Evolutionary conservation across 1,284 basidiomycete genomes (phyloP).

Genomic region (Sutorius eximius): DNA sequence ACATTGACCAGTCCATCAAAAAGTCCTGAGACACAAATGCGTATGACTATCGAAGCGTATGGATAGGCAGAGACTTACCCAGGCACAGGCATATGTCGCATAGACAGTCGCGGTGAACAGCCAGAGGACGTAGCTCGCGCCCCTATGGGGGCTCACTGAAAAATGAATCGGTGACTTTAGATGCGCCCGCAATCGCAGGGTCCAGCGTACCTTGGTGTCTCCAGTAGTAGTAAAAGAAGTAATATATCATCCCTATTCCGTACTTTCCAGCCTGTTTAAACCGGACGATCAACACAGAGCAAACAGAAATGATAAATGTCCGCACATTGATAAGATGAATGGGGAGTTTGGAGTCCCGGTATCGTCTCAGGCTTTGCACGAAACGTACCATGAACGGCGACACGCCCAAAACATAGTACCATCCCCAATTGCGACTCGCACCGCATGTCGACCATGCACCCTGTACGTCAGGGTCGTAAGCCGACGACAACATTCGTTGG

Average conservation of each 20-base stretch:
- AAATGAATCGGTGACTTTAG: neutral
- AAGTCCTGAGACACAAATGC: slow-evolving; percentile 53
- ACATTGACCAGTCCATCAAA: slow-evolving; percentile 80
- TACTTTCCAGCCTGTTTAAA: slow-evolving; percentile 77
- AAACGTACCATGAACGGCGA: slow-evolving; percentile 75
- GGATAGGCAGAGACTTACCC: slow-evolving; percentile 56
- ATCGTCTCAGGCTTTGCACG: slow-evolving; percentile 86
- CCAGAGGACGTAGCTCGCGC: slow-evolving; percentile 61
- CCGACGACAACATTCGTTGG: neutral
- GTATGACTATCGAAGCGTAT: neutral
- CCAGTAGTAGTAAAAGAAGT: slow-evolving; percentile 74
- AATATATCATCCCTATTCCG: slow-evolving; percentile 60
- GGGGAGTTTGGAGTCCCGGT: slow-evolving; percentile 66
- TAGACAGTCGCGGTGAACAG: slow-evolving; percentile 63
- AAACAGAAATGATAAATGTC: slow-evolving; percentile 1
- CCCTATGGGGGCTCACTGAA: slow-evolving; percentile 35
- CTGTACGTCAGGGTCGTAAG: slow-evolving; percentile 21
- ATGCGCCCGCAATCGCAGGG: slow-evolving; percentile 9
- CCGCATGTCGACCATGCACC: slow-evolving; percentile 24
- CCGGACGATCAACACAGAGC: neutral
- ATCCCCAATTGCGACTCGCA: slow-evolving; percentile 48
- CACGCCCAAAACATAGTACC: slow-evolving; percentile 53
- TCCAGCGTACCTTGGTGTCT: slow-evolving; percentile 55
- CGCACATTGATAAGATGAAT: slow-evolving; percentile 88
- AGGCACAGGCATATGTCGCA: slow-evolving; percentile 71